phyloP scores from a whole-genome alignment of 2,329 filamentous ascomycete genomes.

The Colletotrichum sp. region DNA sequence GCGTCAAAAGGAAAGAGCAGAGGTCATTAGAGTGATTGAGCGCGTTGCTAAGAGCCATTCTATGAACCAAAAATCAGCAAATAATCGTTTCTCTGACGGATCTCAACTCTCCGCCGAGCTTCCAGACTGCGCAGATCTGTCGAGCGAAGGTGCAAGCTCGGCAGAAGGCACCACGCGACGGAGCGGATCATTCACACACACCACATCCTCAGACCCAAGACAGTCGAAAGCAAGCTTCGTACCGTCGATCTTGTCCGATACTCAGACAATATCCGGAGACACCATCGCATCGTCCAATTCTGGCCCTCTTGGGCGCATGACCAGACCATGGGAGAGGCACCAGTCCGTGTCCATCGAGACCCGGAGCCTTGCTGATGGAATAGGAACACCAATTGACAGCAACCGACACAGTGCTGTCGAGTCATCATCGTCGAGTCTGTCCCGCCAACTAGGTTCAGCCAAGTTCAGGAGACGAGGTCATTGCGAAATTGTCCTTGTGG shows the following conservation, averaged over 20 bases:
- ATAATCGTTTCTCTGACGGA: slow-evolving; percentile 55
- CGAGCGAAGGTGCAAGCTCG: slow-evolving; percentile 66
- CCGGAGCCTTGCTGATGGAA: slow-evolving; percentile 49
- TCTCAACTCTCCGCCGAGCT: slow-evolving; percentile 59
- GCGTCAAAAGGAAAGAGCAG: slow-evolving; percentile 72
- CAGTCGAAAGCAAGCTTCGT: slow-evolving; percentile 41
- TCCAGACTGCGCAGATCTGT: slow-evolving; percentile 54
- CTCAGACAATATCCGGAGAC: slow-evolving; percentile 46
- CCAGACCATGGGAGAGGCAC: slow-evolving; percentile 57
- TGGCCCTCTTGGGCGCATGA: slow-evolving; percentile 37
- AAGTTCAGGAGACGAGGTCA: slow-evolving; percentile 67
- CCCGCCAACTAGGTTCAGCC: slow-evolving; percentile 57
- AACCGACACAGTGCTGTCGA: slow-evolving; percentile 49
- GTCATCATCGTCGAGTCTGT: slow-evolving; percentile 52
- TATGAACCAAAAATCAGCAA: slow-evolving; percentile 44
- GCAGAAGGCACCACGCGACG: slow-evolving; percentile 54
- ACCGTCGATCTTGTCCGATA: slow-evolving; percentile 46
- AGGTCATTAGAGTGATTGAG: slow-evolving; percentile 77
- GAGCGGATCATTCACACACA: slow-evolving; percentile 54
- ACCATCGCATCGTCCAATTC: slow-evolving; percentile 54
- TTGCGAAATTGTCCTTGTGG: slow-evolving; percentile 66
- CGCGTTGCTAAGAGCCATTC: slow-evolving; percentile 72
- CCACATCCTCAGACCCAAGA: slow-evolving; percentile 46
- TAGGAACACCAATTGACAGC: slow-evolving; percentile 41
- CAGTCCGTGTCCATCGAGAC: slow-evolving; percentile 56